Conservation (phyloP, 2,329 filamentous ascomycete species). For the Amesomyces nigricolor region DNA sequence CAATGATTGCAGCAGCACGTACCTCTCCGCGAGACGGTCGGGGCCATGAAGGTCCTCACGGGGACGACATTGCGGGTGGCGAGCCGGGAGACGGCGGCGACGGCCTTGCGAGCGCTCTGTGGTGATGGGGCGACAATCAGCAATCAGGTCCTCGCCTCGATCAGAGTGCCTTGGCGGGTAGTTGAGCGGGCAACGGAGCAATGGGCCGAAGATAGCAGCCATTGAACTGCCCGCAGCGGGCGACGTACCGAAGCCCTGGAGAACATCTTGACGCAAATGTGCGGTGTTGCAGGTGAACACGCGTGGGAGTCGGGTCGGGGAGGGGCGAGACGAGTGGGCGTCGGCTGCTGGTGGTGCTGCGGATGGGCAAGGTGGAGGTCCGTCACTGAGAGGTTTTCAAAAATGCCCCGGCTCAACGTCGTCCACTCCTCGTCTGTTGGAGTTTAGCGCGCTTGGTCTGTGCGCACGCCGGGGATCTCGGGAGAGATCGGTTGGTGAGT, state of each 20-base stretch:
- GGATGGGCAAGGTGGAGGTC: slow-evolving; percentile 26
- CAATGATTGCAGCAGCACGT: slow-evolving; percentile 32
- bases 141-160: slow-evolving; percentile 25
- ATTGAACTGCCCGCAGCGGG: not conserved
- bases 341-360: slow-evolving; percentile 21
- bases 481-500: slow-evolving; percentile 20
- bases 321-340: slow-evolving; percentile 26
- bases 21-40: slow-evolving; percentile 58
- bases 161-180: not conserved
- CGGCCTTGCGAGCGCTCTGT: slow-evolving; percentile 46
- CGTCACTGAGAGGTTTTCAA: slow-evolving; percentile 40
- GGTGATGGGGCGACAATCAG: slow-evolving; percentile 25
- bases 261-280: slow-evolving; percentile 48
- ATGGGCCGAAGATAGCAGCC: not conserved
- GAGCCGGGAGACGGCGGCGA: slow-evolving; percentile 46
- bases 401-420: slow-evolving; percentile 30
- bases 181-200: not conserved
- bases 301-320: slow-evolving; percentile 6
- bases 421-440: slow-evolving; percentile 13
- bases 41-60: slow-evolving; percentile 54
- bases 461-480: slow-evolving; percentile 11
- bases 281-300: slow-evolving; percentile 44
- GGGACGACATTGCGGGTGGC: slow-evolving; percentile 43
- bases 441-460: slow-evolving; percentile 17
- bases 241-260: slow-evolving; percentile 51